These are phyloP conservation scores for Bipolaris bicolor DNA, from an alignment of 2,329 filamentous ascomycete genomes.

Conservation along the genomic window DNA sequence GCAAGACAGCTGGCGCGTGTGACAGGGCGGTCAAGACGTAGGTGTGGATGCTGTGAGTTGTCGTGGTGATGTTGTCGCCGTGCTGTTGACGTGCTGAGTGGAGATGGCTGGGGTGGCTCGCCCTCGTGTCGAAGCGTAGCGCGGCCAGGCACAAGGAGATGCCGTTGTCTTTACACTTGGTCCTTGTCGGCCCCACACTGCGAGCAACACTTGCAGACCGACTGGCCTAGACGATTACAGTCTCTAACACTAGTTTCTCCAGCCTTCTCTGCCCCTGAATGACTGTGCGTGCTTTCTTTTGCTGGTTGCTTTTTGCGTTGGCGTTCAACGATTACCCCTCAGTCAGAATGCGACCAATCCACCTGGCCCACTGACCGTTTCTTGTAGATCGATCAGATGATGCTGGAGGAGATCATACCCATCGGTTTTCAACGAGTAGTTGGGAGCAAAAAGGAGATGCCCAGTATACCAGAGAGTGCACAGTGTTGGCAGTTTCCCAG, in stretches of 20 bases:
- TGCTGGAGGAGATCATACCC: not conserved
- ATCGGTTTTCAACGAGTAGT: not conserved
- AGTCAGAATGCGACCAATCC: not conserved
- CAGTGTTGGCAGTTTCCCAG: not conserved
- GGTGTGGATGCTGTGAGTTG: constrained; percentile 1
- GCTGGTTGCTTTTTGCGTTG: not conserved
- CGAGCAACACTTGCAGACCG: not conserved
- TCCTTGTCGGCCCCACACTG: not conserved
- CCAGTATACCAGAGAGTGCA: not conserved
- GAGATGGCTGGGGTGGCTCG: constrained; percentile 6
- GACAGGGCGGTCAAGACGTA: not conserved
- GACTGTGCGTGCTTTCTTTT: not conserved
- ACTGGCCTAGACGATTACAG: not conserved
- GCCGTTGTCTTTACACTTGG: not conserved
- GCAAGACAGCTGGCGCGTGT: constrained; percentile 8
- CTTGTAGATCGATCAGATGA: not conserved
- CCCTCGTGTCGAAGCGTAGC: constrained; percentile 3
- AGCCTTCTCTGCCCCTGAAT: not conserved
- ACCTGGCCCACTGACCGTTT: not conserved
- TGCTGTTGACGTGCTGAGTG: constrained; percentile 10
- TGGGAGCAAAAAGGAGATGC: not conserved
- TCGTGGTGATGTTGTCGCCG: constrained; percentile 2
- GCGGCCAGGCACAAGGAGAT: not conserved
- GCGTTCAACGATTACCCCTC: not conserved
- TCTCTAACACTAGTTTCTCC: not conserved